Base-by-base conservation (phyloP, 2,329 filamentous ascomycete species). In the Phoma sp. region DNA sequence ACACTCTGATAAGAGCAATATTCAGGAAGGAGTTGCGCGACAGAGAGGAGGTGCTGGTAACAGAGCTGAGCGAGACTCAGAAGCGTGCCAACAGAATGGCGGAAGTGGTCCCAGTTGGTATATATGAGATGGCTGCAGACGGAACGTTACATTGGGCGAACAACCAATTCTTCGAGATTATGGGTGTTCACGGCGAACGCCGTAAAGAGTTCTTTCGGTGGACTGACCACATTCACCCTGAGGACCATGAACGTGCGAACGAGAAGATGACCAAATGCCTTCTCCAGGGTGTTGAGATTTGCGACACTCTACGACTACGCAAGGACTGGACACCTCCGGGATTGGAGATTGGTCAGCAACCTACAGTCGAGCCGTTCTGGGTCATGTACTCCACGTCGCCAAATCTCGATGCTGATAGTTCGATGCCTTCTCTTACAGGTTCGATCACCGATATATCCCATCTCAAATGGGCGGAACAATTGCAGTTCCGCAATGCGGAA, bases 361-460 rank as follows among this genome's bases (percentile, higher is more conserved):
- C 39, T n/a, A 30, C 42, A 2, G 33, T 14, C 13, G 52, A 42
- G 44, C 47, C 47, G 3, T 56, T 36, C 14, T 56, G 52, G 52
- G 27, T 56, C n/a, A 29, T 56, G 37, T 51, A 51, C 11, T 47
- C 52, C 14, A 47, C 52, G 3, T 47, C 47, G 9, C 52, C 47
- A 7, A 38, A 47, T 47, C 46, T 44, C 22, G 37, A 33, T 1
- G 5, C 38, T 7, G 32, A 47, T 13, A 30, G 37, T 24, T 37
- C 39, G 9, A 24, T 36, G 11, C 27, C 25, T 10, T 53, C 44
- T 2, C 44, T 53, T 13, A 67, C 68, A 41, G 72, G 72, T 7
- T 67, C 65, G 4, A 57, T 74, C 14, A 66, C 68, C 2, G 69
- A 74, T 35, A 71, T 74, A 18, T 70, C 67, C 11, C 63, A 68